Conservation (phyloP, 169 alveolate species). For the Theileria luwenshuni region DNA sequence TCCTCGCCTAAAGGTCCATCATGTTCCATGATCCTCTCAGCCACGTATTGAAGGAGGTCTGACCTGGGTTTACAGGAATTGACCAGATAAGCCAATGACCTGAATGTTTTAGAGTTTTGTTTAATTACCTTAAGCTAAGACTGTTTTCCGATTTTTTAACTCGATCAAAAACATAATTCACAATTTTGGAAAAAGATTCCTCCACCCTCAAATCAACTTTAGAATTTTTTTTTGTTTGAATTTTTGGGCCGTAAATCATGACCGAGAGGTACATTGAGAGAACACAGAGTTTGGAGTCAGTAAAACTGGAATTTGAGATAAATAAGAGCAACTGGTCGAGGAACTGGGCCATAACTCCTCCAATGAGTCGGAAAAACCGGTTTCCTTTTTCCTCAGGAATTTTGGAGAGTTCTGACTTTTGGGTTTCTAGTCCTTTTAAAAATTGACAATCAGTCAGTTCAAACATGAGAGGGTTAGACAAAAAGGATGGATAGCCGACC, state of each 20-base stretch:
- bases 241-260: slow-evolving; percentile 60
- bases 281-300: slow-evolving; percentile 27
- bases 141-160: not conserved
- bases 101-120: not conserved
- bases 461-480: slow-evolving; percentile 33
- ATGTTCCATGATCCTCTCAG: slow-evolving; percentile 22
- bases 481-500: slow-evolving; percentile 20
- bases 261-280: slow-evolving; percentile 43
- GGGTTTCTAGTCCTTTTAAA: not conserved
- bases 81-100: slow-evolving; percentile 15
- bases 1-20: slow-evolving; percentile 31
- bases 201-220: slow-evolving; percentile 9
- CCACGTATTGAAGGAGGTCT: slow-evolving; percentile 25
- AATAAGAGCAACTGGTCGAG: slow-evolving; percentile 28
- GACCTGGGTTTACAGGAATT: slow-evolving; percentile 15
- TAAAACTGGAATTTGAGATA: slow-evolving; percentile 4
- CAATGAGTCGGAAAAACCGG: not conserved
- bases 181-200: slow-evolving; percentile 13
- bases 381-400: not conserved
- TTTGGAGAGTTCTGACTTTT: not conserved
- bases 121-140: slow-evolving; percentile 49
- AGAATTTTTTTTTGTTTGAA: not conserved
- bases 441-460: slow-evolving; percentile 15
- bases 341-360: slow-evolving; percentile 25
- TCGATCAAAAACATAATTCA: not conserved